Evolutionary conservation across 2,329 filamentous ascomycete species (phyloP).

Genomic region (Volutella citrinella): DNA sequence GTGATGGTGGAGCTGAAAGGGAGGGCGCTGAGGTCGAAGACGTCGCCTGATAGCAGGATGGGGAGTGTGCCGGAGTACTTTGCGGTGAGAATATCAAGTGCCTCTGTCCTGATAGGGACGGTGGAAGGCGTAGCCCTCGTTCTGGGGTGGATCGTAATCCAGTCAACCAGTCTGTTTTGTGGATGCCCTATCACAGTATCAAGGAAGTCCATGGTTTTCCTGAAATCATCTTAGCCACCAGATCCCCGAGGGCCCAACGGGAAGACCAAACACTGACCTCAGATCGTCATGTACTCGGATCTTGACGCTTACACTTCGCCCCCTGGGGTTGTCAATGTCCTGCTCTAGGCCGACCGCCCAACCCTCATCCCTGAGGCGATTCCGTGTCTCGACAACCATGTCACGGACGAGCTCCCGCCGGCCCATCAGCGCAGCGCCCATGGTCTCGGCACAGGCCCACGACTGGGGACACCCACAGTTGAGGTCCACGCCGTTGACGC

Average conservation of each 20-base stretch:
- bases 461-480: conserved; percentile 73
- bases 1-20: conserved; percentile 37
- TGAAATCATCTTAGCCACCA: conserved; percentile 16
- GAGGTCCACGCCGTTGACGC: conserved; percentile 62
- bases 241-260: not conserved
- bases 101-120: conserved; percentile 58
- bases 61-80: conserved; percentile 55
- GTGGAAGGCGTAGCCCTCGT: conserved; percentile 59
- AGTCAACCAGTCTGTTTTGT: conserved; percentile 56
- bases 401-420: conserved; percentile 61
- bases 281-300: conserved; percentile 67
- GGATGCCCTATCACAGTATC: conserved; percentile 56
- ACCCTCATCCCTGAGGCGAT: conserved; percentile 48
- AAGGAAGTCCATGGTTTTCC: conserved; percentile 60
- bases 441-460: conserved; percentile 66
- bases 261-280: conserved; percentile 31
- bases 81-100: conserved; percentile 53
- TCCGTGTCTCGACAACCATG: conserved; percentile 59
- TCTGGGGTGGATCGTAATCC: conserved; percentile 69
- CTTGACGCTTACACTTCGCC: conserved; percentile 65
- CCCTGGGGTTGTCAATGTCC: conserved; percentile 41
- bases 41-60: conserved; percentile 66
- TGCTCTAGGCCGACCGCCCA: conserved; percentile 46
- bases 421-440: conserved; percentile 69
- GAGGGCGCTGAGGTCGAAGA: conserved; percentile 55